Percentiles rank a stretch among this genome's conserved stretches.
Conservation (phyloP, 2,329 filamentous ascomycete genomes). For the Ilyonectria sp. region DNA sequence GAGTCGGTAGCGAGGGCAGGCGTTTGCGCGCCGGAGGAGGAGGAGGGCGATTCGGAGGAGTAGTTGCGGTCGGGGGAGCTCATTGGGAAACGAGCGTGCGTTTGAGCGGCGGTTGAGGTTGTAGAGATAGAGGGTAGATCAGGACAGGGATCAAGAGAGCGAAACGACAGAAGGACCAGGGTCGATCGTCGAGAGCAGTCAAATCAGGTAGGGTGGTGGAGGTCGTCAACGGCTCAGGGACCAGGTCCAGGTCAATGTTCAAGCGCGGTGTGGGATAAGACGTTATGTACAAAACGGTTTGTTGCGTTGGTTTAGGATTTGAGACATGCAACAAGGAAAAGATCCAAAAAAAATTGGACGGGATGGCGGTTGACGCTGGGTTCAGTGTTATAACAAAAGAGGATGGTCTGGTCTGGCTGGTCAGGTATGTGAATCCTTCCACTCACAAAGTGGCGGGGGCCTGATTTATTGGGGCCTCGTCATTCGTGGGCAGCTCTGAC, state of each 20-base stretch:
- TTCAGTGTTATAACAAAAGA: background rate
- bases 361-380: background rate
- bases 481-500: slow-evolving; percentile 14
- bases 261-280: background rate
- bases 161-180: slow-evolving; percentile 13
- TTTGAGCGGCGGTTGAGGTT: background rate
- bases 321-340: background rate
- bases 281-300: background rate
- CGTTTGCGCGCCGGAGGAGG: slow-evolving; percentile 45
- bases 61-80: slow-evolving; percentile 41
- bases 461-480: slow-evolving; percentile 22
- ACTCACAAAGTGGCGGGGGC: slow-evolving; percentile 17
- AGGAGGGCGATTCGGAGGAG: slow-evolving; percentile 42
- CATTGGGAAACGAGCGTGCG: slow-evolving; percentile 30
- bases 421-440: slow-evolving; percentile 12
- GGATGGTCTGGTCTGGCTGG: background rate
- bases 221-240: background rate
- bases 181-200: slow-evolving; percentile 8
- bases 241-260: background rate
- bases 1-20: slow-evolving; percentile 33
- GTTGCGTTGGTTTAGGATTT: background rate
- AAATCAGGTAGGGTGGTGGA: slow-evolving; percentile 17
- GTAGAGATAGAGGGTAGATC: slow-evolving; percentile 5
- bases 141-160: slow-evolving; percentile 18
- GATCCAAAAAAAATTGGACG: background rate